Evolutionary conservation across 495 filamentous ascomycete species (phyloP).

Genomic region (Hypoxylon subgilvum): DNA sequence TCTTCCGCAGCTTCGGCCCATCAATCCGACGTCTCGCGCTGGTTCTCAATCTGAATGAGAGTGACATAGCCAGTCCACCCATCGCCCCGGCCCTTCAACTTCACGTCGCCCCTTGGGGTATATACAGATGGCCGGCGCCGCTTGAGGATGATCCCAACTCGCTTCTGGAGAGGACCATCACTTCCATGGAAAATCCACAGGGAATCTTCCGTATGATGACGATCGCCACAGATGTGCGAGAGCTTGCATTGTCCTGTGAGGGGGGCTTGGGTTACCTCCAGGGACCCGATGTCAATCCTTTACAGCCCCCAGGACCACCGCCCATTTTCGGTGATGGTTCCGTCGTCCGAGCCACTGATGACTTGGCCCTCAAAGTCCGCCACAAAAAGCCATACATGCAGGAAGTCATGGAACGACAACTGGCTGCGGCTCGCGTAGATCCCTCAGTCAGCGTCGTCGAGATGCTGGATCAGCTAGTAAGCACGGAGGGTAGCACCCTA

Average conservation of each 20-base stretch:
- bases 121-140: conserved; percentile 58
- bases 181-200: conserved; percentile 58
- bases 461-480: background rate
- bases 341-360: background rate
- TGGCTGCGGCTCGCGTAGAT: conserved; percentile 14
- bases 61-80: conserved; percentile 42
- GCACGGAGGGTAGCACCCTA: background rate
- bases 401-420: conserved; percentile 26
- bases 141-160: conserved; percentile 1
- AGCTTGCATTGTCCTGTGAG: conserved; percentile 62
- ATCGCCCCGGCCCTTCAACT: background rate
- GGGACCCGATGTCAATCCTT: conserved; percentile 30
- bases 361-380: background rate
- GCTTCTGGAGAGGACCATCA: conserved; percentile 53
- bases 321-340: conserved; percentile 6
- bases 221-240: conserved; percentile 47
- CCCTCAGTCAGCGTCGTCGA: background rate
- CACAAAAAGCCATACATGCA: conserved; percentile 8
- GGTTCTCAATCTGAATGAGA: conserved; percentile 60
- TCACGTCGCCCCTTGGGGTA: conserved; percentile 56
- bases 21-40: conserved; percentile 60
- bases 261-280: conserved; percentile 64
- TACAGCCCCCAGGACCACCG: conserved; percentile 1
- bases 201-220: conserved; percentile 57
- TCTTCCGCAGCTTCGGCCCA: conserved; percentile 46